Conservation (phyloP, 306 rosid genomes). For the Trifolium subterraneum region DNA sequence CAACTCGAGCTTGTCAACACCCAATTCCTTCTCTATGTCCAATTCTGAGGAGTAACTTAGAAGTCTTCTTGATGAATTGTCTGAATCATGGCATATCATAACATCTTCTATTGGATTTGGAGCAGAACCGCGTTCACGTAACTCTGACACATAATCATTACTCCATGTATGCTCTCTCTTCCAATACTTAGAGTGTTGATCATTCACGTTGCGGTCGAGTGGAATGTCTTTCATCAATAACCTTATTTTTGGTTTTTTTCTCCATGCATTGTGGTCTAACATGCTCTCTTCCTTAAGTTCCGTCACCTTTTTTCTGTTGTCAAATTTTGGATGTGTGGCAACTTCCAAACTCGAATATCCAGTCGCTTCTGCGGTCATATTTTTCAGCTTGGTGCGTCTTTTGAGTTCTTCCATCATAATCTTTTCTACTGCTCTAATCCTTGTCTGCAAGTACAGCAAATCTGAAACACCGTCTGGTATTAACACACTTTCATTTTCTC, state of each 20-base stretch:
- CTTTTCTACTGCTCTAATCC: constrained; percentile 63
- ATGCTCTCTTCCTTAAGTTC: constrained; percentile 40
- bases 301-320: constrained; percentile 42
- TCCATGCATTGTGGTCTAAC: constrained; percentile 42
- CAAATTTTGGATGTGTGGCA: constrained; percentile 38
- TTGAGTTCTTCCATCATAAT: constrained; percentile 63
- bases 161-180: constrained; percentile 52
- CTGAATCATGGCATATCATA: constrained; percentile 36
- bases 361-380: constrained; percentile 27
- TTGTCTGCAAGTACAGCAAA: constrained; percentile 67
- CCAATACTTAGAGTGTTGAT: constrained; percentile 50
- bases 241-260: constrained; percentile 55
- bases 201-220: constrained; percentile 70
- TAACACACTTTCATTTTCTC: constrained; percentile 40
- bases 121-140: constrained; percentile 63
- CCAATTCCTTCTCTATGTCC: constrained; percentile 71
- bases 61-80: constrained; percentile 40
- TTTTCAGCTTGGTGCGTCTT: constrained; percentile 49
- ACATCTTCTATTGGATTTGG: constrained; percentile 50
- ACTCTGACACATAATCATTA: constrained; percentile 69
- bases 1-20: constrained; percentile 73
- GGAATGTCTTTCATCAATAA: constrained; percentile 78
- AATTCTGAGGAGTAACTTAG: constrained; percentile 56
- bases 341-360: constrained; percentile 40
- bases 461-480: constrained; percentile 60